phyloP scores from a whole-genome alignment of 2,329 filamentous ascomycete species.

The Cordyceps cateniannulata region DNA sequence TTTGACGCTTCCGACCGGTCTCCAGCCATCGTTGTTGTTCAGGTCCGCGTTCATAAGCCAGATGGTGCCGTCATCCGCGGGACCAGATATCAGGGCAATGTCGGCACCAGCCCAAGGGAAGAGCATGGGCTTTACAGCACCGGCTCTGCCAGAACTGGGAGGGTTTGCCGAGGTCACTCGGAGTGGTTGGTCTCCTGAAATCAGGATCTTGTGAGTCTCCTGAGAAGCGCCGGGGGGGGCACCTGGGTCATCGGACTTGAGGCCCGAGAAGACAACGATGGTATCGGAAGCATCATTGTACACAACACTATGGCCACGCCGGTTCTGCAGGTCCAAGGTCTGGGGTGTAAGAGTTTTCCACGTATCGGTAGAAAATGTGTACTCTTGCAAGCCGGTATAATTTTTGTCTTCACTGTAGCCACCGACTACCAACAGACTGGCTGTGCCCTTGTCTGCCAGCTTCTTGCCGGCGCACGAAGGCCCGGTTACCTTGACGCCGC shows the following conservation, averaged over 20 bases:
- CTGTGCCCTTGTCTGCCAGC: constrained; percentile 48
- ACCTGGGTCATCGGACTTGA: constrained; percentile 49
- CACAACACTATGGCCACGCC: constrained; percentile 66
- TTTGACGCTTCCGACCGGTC: not conserved
- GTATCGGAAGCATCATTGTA: constrained; percentile 65
- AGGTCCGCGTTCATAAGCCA: not conserved
- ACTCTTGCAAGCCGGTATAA: constrained; percentile 72
- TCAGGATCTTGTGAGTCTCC: constrained; percentile 68
- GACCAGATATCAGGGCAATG: constrained; percentile 68
- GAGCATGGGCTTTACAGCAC: constrained; percentile 55
- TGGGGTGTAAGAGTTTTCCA: constrained; percentile 43
- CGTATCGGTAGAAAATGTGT: constrained; percentile 44
- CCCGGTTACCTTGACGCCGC: constrained; percentile 65
- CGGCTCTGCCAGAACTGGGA: constrained; percentile 31
- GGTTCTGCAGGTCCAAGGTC: constrained; percentile 55
- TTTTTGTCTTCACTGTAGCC: constrained; percentile 47
- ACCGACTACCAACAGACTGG: constrained; percentile 75
- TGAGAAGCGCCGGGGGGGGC: constrained; percentile 53
- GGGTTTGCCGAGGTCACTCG: constrained; percentile 53
- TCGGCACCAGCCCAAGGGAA: constrained; percentile 63
- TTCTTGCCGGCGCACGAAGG: constrained; percentile 70
- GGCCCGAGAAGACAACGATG: constrained; percentile 77
- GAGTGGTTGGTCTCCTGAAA: constrained; percentile 48
- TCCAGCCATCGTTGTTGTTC: not conserved
- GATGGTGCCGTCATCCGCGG: constrained; percentile 23